phyloP scores from a whole-genome alignment of 257 asterid genomes.

The Catharanthus roseus region DNA sequence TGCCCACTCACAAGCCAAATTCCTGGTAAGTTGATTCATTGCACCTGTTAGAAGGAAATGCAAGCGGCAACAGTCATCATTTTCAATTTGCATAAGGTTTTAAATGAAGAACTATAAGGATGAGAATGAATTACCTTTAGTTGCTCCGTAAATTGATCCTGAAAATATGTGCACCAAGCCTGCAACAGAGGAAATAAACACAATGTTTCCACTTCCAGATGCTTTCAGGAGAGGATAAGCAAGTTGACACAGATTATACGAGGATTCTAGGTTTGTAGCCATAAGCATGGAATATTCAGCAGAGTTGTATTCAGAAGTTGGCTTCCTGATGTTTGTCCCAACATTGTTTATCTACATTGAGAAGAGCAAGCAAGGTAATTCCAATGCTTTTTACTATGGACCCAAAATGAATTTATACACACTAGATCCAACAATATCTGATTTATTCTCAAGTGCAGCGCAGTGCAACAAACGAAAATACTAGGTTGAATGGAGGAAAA shows the following conservation, averaged over 20 bases:
- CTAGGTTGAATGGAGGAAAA: neutral
- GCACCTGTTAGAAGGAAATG: slow-evolving; percentile 54
- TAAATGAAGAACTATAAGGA: neutral
- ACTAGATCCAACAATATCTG: neutral
- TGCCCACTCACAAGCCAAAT: slow-evolving; percentile 98
- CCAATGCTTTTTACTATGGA: neutral
- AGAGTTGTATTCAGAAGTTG: slow-evolving; percentile 69
- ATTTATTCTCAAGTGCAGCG: neutral
- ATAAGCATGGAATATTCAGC: slow-evolving; percentile 65
- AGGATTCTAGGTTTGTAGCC: slow-evolving; percentile 80
- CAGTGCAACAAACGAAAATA: neutral
- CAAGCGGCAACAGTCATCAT: neutral
- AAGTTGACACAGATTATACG: slow-evolving; percentile 83
- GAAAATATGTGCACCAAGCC: slow-evolving; percentile 59
- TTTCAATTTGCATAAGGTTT: slow-evolving; percentile 9
- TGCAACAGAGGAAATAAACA: slow-evolving; percentile 81
- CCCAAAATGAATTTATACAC: neutral
- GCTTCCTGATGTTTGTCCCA: slow-evolving; percentile 86
- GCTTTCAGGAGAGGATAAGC: slow-evolving; percentile 84
- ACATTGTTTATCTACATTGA: slow-evolving; percentile 68
- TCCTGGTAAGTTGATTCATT: slow-evolving; percentile 80
- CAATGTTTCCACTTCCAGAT: slow-evolving; percentile 64
- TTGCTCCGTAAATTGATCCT: slow-evolving; percentile 89
- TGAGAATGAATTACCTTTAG: slow-evolving; percentile 51
- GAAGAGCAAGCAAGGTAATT: slow-evolving; percentile 6